Evolutionary conservation across 31 red algal genomes (phyloP).

Genomic region (Asparagopsis taxiformis): DNA sequence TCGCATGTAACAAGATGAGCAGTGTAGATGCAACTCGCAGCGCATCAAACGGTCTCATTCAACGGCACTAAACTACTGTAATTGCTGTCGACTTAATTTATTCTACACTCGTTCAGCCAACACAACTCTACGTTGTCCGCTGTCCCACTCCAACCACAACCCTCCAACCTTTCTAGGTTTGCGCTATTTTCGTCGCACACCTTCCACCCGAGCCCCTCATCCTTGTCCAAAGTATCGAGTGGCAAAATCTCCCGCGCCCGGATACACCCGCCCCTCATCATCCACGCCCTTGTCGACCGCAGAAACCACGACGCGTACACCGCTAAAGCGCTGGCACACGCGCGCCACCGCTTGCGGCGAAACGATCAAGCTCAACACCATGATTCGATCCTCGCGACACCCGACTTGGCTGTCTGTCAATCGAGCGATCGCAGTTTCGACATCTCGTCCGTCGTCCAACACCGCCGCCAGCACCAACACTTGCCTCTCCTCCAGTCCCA

Average conservation of each 20-base stretch:
- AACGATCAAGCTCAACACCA: conserved; percentile 76
- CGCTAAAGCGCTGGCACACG: conserved; percentile 64
- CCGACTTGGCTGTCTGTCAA: conserved; percentile 43
- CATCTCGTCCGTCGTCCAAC: conserved; percentile 60
- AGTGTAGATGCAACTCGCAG: no score
- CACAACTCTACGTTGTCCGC: no score
- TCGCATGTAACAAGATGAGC: no score
- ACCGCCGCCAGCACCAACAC: conserved; percentile 93
- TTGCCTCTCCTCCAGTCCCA: conserved; percentile 32
- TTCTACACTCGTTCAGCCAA: no score
- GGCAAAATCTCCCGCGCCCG: conserved; percentile 91
- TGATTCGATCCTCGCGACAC: conserved; percentile 67
- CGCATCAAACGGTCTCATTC: no score
- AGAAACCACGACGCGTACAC: conserved; percentile 71
- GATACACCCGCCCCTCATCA: conserved; percentile 67
- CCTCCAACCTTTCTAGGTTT: no score
- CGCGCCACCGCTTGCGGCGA: conserved; percentile 64
- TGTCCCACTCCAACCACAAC: no score
- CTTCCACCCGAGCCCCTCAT: no score
- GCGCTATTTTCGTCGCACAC: no score
- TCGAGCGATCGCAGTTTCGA: conserved; percentile 60
- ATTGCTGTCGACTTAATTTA: no score
- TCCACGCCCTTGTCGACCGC: conserved; percentile 77
- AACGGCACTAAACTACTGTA: no score
- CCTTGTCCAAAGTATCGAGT: conserved; percentile 93